These are phyloP conservation scores for Aureobasidium melanogenum DNA, from an alignment of 2,329 filamentous ascomycete species.

Conservation along the genomic window DNA sequence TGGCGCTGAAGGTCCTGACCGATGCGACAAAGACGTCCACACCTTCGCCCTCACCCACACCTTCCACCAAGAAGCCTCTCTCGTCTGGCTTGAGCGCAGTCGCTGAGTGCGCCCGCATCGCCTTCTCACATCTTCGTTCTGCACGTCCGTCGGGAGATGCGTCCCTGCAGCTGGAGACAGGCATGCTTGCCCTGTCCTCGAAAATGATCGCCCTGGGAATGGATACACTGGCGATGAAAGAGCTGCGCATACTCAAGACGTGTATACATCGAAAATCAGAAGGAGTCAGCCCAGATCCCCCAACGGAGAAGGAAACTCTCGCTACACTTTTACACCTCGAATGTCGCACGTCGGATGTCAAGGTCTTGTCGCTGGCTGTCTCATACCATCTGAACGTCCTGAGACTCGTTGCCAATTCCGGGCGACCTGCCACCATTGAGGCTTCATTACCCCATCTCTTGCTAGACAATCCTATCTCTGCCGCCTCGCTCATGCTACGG, in stretches of 20 bases:
- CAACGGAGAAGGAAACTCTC: conserved; percentile 37
- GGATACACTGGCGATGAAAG: conserved; percentile 59
- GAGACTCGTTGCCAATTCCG: conserved; percentile 51
- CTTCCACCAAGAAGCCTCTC: neutral
- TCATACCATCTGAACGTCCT: conserved; percentile 57
- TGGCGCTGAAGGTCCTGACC: conserved; percentile 58
- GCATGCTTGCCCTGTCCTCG: conserved; percentile 59
- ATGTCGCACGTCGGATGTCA: conserved; percentile 26
- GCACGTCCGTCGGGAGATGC: conserved; percentile 35
- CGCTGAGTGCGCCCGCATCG: conserved; percentile 60
- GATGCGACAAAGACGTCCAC: conserved; percentile 49
- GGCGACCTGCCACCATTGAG: conserved; percentile 52
- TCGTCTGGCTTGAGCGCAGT: neutral
- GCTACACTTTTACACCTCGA: conserved; percentile 56
- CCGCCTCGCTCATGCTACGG: conserved; percentile 46
- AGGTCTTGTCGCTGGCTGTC: conserved; percentile 46
- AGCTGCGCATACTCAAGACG: conserved; percentile 52
- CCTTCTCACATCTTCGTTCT: conserved; percentile 56
- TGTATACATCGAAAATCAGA: conserved; percentile 9
- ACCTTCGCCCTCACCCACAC: neutral
- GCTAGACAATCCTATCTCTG: conserved; percentile 47
- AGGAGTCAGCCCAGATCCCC: neutral
- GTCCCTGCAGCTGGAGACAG: conserved; percentile 61
- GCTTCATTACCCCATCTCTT: conserved; percentile 47
- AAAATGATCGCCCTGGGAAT: conserved; percentile 58